phyloP scores from a whole-genome alignment of 805 yeast species.

The Saccharomycopsis sp. region DNA sequence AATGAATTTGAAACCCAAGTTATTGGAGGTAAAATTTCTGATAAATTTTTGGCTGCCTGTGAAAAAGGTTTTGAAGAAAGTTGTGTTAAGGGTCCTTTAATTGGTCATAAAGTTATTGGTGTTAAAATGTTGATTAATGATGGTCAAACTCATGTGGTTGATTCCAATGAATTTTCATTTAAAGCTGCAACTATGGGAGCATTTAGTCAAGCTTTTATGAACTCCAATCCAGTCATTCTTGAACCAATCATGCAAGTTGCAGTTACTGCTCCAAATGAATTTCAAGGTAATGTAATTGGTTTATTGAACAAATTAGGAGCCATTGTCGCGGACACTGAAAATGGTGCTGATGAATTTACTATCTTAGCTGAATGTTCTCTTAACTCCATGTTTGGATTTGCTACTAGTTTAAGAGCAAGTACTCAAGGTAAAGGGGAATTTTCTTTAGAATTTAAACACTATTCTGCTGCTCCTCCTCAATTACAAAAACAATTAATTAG shows the following conservation, averaged over 20 bases:
- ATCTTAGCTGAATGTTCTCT: constrained; percentile 93
- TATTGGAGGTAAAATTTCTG: constrained; percentile 96
- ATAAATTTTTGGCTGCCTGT: constrained; percentile 90
- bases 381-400: constrained; percentile 93
- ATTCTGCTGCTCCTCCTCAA: constrained; percentile 85
- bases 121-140: constrained; percentile 90
- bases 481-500: constrained; percentile 86
- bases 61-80: constrained; percentile 93
- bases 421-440: constrained; percentile 99
- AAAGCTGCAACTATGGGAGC: constrained; percentile 89
- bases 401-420: constrained; percentile 88
- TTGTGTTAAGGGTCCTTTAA: constrained; percentile 91
- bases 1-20: constrained; percentile 79
- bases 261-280: constrained; percentile 91
- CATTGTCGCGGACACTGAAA: constrained; percentile 87
- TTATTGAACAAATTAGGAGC: constrained; percentile 89
- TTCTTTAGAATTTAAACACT: constrained; percentile 87
- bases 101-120: constrained; percentile 91
- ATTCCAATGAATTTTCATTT: constrained; percentile 93
- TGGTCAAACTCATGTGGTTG: constrained; percentile 97
- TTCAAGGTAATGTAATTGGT: constrained; percentile 91
- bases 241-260: constrained; percentile 96
- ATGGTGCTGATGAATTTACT: constrained; percentile 90
- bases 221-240: constrained; percentile 77
- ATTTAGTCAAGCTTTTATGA: constrained; percentile 82